A percentile compares a stretch with the other conserved stretches of the same genome.
These are phyloP conservation scores for Diaporthe sp. DNA, from an alignment of 2,329 filamentous ascomycete genomes.

Conservation along the genomic window DNA sequence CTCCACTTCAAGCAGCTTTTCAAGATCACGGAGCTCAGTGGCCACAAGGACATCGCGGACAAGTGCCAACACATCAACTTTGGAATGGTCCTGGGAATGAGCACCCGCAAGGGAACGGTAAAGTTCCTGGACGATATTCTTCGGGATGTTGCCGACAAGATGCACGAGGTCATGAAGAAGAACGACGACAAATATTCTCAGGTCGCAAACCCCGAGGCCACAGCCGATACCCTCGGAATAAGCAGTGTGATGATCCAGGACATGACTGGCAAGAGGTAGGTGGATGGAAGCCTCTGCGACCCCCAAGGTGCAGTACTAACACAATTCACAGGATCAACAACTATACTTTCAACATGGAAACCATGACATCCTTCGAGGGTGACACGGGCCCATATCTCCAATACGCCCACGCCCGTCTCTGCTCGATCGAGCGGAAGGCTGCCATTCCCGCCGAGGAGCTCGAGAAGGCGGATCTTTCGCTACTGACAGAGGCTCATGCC, in stretches of 20 bases:
- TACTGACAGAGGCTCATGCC: slow-evolving; percentile 79
- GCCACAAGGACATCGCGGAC: slow-evolving; percentile 72
- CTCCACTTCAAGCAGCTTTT: slow-evolving; percentile 79
- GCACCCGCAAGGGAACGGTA: slow-evolving; percentile 77
- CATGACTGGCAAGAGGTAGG: slow-evolving; percentile 91
- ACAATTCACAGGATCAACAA: slow-evolving; percentile 64
- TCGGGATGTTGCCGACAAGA: slow-evolving; percentile 86
- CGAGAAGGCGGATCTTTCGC: slow-evolving; percentile 69
- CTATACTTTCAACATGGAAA: slow-evolving; percentile 81
- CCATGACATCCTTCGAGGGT: slow-evolving; percentile 86
- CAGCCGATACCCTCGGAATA: slow-evolving; percentile 91
- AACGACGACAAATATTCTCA: slow-evolving; percentile 92
- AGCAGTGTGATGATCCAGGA: slow-evolving; percentile 98
- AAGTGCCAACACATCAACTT: slow-evolving; percentile 83
- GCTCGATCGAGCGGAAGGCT: slow-evolving; percentile 70
- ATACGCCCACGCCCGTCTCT: slow-evolving; percentile 81
- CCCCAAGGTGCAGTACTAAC: slow-evolving; percentile 3
- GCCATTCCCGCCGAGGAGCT: slow-evolving; percentile 67
- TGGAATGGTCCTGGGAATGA: slow-evolving; percentile 77
- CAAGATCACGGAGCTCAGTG: slow-evolving; percentile 80
- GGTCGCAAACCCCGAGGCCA: slow-evolving; percentile 82
- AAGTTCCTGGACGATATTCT: slow-evolving; percentile 81
- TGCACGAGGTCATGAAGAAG: slow-evolving; percentile 97
- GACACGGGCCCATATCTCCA: slow-evolving; percentile 89
- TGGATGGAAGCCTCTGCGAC: background rate